Evolutionary conservation across 345 rosid species (phyloP), one percentile per base, ranked within the genome.

Genomic region (Hypericum perforatum): DNA sequence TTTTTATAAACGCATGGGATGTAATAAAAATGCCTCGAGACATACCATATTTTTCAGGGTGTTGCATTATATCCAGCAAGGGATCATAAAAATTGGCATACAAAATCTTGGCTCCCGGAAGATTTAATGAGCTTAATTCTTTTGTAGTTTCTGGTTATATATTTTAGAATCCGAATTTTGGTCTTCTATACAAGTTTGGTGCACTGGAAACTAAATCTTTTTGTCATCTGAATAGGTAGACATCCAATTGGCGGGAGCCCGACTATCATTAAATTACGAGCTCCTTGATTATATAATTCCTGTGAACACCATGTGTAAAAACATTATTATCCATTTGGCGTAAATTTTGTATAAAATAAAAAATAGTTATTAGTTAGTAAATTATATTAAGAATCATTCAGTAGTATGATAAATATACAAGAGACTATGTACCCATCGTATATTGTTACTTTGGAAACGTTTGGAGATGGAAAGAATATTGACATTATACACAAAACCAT

Each of bases 161-260:
- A 32, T 3, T 5, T 7, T 22, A 6, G 52, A 48, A 32, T 48
- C 52, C 11, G 52, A 13, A 32, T 48, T 48, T 16, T 48, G 32
- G 11, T 13, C 14, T 48, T 48, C 22, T 4, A 48, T 5, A 32
- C 52, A 48, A 9, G 9, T 13, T 48, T 36, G 11, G 36, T 13
- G 32, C 16, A 13, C 52, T 7, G 16, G 29, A 1, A 6, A 36
- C 7, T 7, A 16, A 48, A 48, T 16, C 16, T 13, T 48, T 36
- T 36, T 7, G 52, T 12, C 36, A 48, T 48, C 11, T 48, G 52
- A 48, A 48, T 16, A 2, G 52, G 52, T 7, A 48, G 52, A 7
- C 52, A 48, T 9, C 52, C 52, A 1, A 48, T 48, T 15, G 52
- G 52, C 9, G 52, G 52, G 16, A 48, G 52, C 52, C 52, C 52